Evolutionary conservation across 2,329 filamentous ascomycete species (phyloP).

Genomic region (Aspergillus ibericus): DNA sequence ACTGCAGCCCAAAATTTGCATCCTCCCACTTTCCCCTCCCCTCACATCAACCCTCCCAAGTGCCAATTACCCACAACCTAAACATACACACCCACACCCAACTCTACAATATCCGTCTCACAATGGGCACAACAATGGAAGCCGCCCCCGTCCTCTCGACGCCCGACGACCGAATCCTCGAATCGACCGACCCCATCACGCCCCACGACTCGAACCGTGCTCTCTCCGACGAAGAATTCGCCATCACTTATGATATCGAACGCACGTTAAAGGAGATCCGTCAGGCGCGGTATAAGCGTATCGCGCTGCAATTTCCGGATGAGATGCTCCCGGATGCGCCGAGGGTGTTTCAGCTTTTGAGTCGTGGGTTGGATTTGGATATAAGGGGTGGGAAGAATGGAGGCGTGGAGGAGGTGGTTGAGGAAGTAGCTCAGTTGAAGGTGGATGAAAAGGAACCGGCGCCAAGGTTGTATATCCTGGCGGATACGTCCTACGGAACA

Average conservation of each 20-base stretch:
- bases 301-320: constrained; percentile 96
- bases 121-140: constrained; percentile 36
- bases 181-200: constrained; percentile 49
- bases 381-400: constrained; percentile 13
- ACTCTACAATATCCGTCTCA: neutral
- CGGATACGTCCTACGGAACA: constrained; percentile 93
- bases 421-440: constrained; percentile 29
- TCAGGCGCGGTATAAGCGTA: constrained; percentile 67
- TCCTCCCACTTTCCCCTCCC: constrained; percentile 12
- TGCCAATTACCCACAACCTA: neutral
- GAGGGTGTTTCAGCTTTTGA: constrained; percentile 69
- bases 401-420: constrained; percentile 16
- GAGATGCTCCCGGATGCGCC: constrained; percentile 85
- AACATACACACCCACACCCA: neutral
- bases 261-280: constrained; percentile 75
- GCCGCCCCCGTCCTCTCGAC: constrained; percentile 62
- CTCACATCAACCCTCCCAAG: neutral
- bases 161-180: constrained; percentile 61
- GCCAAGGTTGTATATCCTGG: constrained; percentile 73
- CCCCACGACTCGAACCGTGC: constrained; percentile 31
- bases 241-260: constrained; percentile 78
- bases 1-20: constrained; percentile 20
- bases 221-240: constrained; percentile 68
- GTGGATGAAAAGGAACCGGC: constrained; percentile 28
- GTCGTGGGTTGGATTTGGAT: constrained; percentile 48